These are phyloP conservation scores for Tritrichomonas musculus DNA, from an alignment of 208 protist species.

Conservation along the genomic window DNA sequence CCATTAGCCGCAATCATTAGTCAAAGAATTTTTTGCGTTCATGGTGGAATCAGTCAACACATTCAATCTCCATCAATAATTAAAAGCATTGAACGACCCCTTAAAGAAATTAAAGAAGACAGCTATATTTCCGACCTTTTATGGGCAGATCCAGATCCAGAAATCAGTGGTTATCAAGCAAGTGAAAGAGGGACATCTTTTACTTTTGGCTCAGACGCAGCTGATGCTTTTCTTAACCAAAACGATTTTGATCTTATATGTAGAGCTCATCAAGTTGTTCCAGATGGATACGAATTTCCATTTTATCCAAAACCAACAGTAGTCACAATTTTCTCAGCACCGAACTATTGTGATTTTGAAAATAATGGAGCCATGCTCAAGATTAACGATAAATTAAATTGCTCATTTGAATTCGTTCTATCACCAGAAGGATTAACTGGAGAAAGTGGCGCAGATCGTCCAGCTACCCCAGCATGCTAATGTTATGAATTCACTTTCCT, in stretches of 20 bases:
- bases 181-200: slow-evolving; percentile 96
- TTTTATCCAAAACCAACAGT: slow-evolving; percentile 91
- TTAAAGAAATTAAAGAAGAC: slow-evolving; percentile 66
- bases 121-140: slow-evolving; percentile 95
- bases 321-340: slow-evolving; percentile 97
- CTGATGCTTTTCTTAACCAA: slow-evolving; percentile 90
- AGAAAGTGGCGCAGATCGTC: no score
- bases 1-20: slow-evolving; percentile 95
- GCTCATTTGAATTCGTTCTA: slow-evolving; percentile 52
- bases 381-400: slow-evolving; percentile 58
- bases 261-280: slow-evolving; percentile 87
- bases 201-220: slow-evolving; percentile 93
- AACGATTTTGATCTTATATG: slow-evolving; percentile 98
- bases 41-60: slow-evolving; percentile 91
- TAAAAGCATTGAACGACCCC: slow-evolving; percentile 82
- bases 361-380: slow-evolving; percentile 93
- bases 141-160: slow-evolving; percentile 94
- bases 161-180: slow-evolving; percentile 83
- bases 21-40: slow-evolving; percentile 98
- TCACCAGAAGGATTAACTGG: background rate
- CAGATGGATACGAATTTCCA: slow-evolving; percentile 83
- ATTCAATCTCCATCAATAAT: slow-evolving; percentile 87
- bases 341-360: slow-evolving; percentile 99
- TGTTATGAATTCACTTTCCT: no score
- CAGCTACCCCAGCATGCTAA: background rate